Conservation (phyloP, 208 protist species). For the Phytomonas francai region DNA sequence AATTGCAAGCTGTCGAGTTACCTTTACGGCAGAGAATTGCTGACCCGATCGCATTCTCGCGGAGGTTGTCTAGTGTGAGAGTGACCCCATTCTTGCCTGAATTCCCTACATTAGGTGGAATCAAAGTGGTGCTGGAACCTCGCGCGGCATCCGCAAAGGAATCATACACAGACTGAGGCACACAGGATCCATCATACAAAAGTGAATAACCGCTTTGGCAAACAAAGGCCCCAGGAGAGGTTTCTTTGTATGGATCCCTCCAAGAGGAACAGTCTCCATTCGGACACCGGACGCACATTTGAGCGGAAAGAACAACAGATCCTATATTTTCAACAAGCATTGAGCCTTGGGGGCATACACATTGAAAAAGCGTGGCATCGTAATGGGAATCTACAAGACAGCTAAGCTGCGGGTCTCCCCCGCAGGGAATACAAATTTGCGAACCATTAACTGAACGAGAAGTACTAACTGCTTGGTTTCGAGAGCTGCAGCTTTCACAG, state of each 20-base stretch:
- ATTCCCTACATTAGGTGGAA: constrained; percentile 44
- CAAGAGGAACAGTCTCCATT: constrained; percentile 22
- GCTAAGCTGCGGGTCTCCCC: constrained; percentile 22
- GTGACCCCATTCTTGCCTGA: constrained; percentile 13
- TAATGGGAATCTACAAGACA: constrained; percentile 25
- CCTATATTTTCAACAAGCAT: constrained; percentile 32
- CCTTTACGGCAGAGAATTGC: constrained; percentile 37
- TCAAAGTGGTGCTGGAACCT: constrained; percentile 14
- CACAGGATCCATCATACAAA: constrained; percentile 57
- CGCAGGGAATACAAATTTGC: constrained; percentile 34
- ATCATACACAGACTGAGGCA: constrained; percentile 22
- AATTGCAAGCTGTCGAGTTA: constrained; percentile 45
- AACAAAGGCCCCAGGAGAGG: constrained; percentile 9
- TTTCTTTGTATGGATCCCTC: constrained; percentile 28
- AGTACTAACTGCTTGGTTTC: constrained; percentile 26
- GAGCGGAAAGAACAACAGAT: constrained; percentile 19
- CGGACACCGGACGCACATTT: constrained; percentile 39
- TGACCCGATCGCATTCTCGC: constrained; percentile 28
- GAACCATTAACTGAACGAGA: constrained; percentile 18
- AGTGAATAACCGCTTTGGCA: constrained; percentile 33
- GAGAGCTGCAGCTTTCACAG: constrained; percentile 29
- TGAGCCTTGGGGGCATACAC: constrained; percentile 26
- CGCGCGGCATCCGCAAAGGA: constrained; percentile 11
- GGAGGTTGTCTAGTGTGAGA: constrained; percentile 11
- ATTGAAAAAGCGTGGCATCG: constrained; percentile 16